A percentile compares a stretch with the other conserved stretches of the same genome.
Evolutionary conservation across 2,329 filamentous ascomycete species (phyloP).

Genomic region (Periconia macrospinosa): DNA sequence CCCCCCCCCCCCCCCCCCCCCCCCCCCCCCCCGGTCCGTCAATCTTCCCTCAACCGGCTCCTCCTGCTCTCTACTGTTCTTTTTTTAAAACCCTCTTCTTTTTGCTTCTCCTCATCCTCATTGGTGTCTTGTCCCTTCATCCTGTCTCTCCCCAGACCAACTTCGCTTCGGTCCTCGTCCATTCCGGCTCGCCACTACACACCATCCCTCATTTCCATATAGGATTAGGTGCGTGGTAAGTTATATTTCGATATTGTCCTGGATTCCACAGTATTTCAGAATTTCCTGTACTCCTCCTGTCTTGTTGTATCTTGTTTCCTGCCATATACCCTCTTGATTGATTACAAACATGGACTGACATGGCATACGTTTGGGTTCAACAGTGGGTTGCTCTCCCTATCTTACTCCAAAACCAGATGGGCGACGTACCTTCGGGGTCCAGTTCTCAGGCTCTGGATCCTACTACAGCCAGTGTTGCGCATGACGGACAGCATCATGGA

Average conservation of each 20-base stretch:
- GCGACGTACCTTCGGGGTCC: slow-evolving; percentile 39
- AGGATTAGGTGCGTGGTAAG: slow-evolving; percentile 36
- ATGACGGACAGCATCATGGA: slow-evolving; percentile 27
- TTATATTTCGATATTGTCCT: slow-evolving; percentile 11
- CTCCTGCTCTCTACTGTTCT: slow-evolving; percentile 28
- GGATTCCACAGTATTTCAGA: slow-evolving; percentile 1
- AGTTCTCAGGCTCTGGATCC: slow-evolving; percentile 33
- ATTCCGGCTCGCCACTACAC: slow-evolving; percentile 38
- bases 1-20: slow-evolving; percentile 35
- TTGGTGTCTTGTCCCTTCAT: slow-evolving; percentile 29
- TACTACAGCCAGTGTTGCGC: slow-evolving; percentile 30
- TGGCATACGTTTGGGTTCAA: slow-evolving; percentile 46
- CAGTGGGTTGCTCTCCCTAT: slow-evolving; percentile 47
- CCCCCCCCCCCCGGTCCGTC: slow-evolving; percentile 30
- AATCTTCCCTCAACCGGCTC: slow-evolving; percentile 37
- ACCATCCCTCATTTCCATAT: slow-evolving; percentile 29
- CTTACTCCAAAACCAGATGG: slow-evolving; percentile 44
- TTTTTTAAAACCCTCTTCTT: slow-evolving; percentile 39
- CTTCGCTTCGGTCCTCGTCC: slow-evolving; percentile 28
- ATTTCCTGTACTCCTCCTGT: slow-evolving; percentile 12
- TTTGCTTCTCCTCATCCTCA: slow-evolving; percentile 26
- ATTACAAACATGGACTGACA: slow-evolving; percentile 42
- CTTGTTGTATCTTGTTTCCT: slow-evolving; percentile 17
- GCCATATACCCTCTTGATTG: slow-evolving; percentile 9
- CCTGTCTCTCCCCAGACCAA: slow-evolving; percentile 20